phyloP scores from a whole-genome alignment of 2,329 filamentous ascomycete species.

The Dryadomyces quercivorus region DNA sequence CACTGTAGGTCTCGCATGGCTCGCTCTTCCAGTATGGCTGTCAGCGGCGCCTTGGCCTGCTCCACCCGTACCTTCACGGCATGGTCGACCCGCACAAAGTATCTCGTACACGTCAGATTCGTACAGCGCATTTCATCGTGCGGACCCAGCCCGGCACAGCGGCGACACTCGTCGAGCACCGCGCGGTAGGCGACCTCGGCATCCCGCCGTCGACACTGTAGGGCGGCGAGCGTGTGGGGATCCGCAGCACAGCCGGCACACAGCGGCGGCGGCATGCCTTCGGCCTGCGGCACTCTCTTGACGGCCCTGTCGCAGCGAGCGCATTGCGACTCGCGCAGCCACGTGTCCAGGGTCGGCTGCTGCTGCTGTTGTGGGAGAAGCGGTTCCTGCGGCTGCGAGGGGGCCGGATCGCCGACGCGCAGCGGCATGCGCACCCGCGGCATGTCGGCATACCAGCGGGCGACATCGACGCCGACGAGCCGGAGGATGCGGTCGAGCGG shows the following conservation, averaged over 20 bases:
- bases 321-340: constrained; percentile 72
- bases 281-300: not conserved
- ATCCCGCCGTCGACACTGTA: constrained; percentile 48
- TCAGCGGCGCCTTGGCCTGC: constrained; percentile 22
- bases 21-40: constrained; percentile 20
- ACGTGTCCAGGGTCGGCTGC: constrained; percentile 62
- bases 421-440: constrained; percentile 44
- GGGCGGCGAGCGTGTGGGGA: constrained; percentile 48
- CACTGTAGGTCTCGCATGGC: constrained; percentile 21
- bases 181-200: constrained; percentile 54
- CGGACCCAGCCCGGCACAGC: constrained; percentile 62
- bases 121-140: constrained; percentile 76
- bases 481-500: constrained; percentile 95
- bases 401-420: constrained; percentile 46
- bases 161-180: constrained; percentile 62
- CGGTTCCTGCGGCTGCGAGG: constrained; percentile 10
- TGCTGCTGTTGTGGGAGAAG: constrained; percentile 6
- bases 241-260: constrained; percentile 46
- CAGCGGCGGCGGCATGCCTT: constrained; percentile 26
- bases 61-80: constrained; percentile 31
- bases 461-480: constrained; percentile 75
- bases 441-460: constrained; percentile 93
- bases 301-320: constrained; percentile 57
- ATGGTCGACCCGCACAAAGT: constrained; percentile 65
- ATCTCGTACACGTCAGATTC: constrained; percentile 85